Evolutionary conservation across 2,329 filamentous ascomycete species (phyloP).

Genomic region (Mycosphaerelloides madeirae): DNA sequence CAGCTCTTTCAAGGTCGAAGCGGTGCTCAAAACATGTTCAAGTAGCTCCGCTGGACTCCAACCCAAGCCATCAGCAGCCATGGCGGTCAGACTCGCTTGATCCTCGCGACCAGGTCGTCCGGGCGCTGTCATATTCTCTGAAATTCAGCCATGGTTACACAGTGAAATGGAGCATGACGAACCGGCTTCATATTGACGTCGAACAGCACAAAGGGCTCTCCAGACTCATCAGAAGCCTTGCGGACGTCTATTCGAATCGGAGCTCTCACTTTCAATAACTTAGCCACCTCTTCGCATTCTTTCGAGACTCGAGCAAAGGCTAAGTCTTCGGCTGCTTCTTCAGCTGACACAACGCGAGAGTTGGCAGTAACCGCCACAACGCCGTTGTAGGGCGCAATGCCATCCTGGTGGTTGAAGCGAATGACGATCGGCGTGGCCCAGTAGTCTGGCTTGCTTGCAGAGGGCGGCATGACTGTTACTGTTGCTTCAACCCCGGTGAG

Average conservation of each 20-base stretch:
- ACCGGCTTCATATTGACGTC: slow-evolving; percentile 53
- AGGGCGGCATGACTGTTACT: slow-evolving; percentile 50
- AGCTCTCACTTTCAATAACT: slow-evolving; percentile 39
- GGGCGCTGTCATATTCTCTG: slow-evolving; percentile 48
- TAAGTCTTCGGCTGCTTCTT: slow-evolving; percentile 31
- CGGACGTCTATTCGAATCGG: slow-evolving; percentile 47
- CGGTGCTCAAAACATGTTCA: slow-evolving; percentile 32
- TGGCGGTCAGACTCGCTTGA: slow-evolving; percentile 44
- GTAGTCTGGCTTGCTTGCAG: slow-evolving; percentile 30
- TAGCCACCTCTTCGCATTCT: slow-evolving; percentile 41
- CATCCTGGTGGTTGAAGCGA: slow-evolving; percentile 46
- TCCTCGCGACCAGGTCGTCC: slow-evolving; percentile 46
- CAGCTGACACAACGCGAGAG: slow-evolving; percentile 37
- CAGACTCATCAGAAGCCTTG: slow-evolving; percentile 29
- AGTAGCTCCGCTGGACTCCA: slow-evolving; percentile 42
- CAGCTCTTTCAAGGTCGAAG: slow-evolving; percentile 8
- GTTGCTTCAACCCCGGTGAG: slow-evolving; percentile 48
- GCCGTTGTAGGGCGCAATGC: slow-evolving; percentile 49
- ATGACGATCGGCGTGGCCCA: slow-evolving; percentile 44
- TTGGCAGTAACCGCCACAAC: slow-evolving; percentile 46
- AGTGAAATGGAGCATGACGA: no score
- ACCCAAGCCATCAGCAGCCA: slow-evolving; percentile 41
- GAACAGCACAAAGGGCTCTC: slow-evolving; percentile 45
- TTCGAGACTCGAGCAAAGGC: slow-evolving; percentile 32
- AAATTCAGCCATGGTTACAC: no score